A percentile compares a stretch with the other conserved stretches of the same genome.
Evolutionary conservation across 176 grass and related monocot genomes (phyloP).

Genomic region (Triticum timopheevii): DNA sequence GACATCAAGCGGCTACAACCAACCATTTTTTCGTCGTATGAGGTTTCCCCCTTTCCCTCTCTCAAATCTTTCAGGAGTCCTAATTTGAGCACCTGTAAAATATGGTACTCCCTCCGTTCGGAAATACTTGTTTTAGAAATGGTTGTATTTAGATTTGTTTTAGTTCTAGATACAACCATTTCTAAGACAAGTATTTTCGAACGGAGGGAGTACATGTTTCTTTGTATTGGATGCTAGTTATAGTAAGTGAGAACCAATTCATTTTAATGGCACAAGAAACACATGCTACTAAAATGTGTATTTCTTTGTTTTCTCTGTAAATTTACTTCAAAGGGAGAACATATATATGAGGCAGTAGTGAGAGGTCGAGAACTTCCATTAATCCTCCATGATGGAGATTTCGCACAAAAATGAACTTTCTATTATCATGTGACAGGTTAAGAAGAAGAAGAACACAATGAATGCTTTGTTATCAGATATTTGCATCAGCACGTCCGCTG

Average conservation of each 20-base stretch:
- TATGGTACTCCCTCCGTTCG: neutral
- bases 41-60: conserved; percentile 34
- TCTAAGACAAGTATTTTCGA: too few relatives aligned
- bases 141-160: too few relatives aligned
- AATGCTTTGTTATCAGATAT: conserved; percentile 85
- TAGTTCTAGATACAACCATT: too few relatives aligned
- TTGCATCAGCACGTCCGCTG: conserved; percentile 76
- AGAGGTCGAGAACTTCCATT: neutral
- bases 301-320: neutral
- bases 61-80: neutral
- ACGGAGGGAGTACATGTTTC: neutral
- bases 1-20: conserved; percentile 82
- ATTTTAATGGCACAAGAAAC: neutral
- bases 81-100: conserved; percentile 16
- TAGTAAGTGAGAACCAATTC: neutral
- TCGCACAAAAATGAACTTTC: neutral
- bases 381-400: conserved; percentile 3
- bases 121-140: too few relatives aligned
- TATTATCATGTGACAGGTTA: conserved; percentile 31
- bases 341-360: neutral
- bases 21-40: conserved; percentile 77
- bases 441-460: conserved; percentile 36
- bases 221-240: neutral
- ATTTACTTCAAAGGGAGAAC: neutral
- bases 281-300: neutral